phyloP scores from a whole-genome alignment of 2,329 filamentous ascomycete species.

The Nakataea oryzae region DNA sequence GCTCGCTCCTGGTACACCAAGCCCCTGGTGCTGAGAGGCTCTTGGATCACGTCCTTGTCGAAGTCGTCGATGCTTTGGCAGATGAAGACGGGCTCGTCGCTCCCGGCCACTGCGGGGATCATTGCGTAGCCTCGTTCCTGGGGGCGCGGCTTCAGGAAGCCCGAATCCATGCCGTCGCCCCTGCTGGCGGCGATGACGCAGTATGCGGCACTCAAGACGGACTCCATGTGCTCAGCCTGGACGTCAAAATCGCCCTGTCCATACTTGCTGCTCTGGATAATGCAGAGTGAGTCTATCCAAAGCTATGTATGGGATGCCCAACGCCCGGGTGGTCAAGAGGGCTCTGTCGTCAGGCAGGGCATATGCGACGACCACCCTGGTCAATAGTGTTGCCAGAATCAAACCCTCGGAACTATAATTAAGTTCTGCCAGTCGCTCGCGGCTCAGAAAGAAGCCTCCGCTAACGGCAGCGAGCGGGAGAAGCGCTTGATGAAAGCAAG shows the following conservation, averaged over 20 bases:
- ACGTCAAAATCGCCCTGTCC: background rate
- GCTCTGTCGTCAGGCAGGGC: too few relatives aligned
- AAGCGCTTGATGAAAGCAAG: too few relatives aligned
- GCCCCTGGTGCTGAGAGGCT: conserved; percentile 20
- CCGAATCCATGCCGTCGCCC: background rate
- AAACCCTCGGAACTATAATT: too few relatives aligned
- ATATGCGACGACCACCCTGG: too few relatives aligned
- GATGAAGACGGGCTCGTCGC: background rate
- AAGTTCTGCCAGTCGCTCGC: too few relatives aligned
- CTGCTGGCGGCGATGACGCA: background rate
- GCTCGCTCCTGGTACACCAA: conserved; percentile 30
- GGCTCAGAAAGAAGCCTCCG: too few relatives aligned
- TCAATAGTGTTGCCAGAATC: too few relatives aligned
- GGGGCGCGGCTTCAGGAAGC: background rate
- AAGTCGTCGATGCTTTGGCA: conserved; percentile 10
- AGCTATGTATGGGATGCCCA: conserved; percentile 10
- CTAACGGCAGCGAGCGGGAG: too few relatives aligned
- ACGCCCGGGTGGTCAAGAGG: conserved; percentile 5
- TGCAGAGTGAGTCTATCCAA: conserved; percentile 17
- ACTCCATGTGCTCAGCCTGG: background rate
- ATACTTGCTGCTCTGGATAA: conserved; percentile 8
- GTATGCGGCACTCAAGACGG: background rate
- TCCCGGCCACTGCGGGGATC: too few relatives aligned
- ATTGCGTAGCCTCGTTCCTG: background rate
- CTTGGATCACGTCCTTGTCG: conserved; percentile 16